These are phyloP conservation scores for Cardamine chenopodiifolia DNA, from an alignment of 345 rosid species.

Conservation along the genomic window DNA sequence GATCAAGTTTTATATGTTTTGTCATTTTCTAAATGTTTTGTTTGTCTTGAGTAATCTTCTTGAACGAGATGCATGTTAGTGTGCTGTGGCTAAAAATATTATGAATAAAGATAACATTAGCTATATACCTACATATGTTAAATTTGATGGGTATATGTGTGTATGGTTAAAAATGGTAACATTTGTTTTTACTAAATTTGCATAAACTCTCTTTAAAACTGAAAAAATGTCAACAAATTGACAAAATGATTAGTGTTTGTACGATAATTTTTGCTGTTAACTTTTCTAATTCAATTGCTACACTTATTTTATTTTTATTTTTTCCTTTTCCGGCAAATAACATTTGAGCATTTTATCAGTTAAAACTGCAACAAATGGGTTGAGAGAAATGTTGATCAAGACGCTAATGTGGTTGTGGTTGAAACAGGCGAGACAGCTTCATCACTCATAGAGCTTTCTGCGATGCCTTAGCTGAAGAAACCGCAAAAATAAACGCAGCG, in stretches of 20 bases:
- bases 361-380: neutral
- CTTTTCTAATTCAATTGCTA: neutral
- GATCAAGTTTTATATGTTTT: slow-evolving; percentile 9
- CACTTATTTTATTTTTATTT: neutral
- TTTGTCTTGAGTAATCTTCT: slow-evolving; percentile 35
- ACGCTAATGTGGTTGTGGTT: slow-evolving; percentile 15
- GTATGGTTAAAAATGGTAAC: slow-evolving; percentile 7
- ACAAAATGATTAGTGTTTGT: neutral
- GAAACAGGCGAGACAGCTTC: slow-evolving; percentile 87
- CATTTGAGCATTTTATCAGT: slow-evolving; percentile 9
- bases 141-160: neutral
- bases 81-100: neutral
- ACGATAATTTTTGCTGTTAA: neutral
- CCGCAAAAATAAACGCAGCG: slow-evolving; percentile 82
- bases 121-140: neutral
- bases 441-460: slow-evolving; percentile 97
- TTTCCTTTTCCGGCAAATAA: neutral
- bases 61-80: slow-evolving; percentile 1
- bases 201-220: neutral
- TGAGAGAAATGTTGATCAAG: neutral
- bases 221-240: neutral
- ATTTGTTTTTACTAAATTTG: neutral
- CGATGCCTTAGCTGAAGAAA: slow-evolving; percentile 95
- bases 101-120: neutral
- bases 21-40: slow-evolving; percentile 25